phyloP scores from a whole-genome alignment of 148 eudicot species.

The Rhododendron ovatum region DNA sequence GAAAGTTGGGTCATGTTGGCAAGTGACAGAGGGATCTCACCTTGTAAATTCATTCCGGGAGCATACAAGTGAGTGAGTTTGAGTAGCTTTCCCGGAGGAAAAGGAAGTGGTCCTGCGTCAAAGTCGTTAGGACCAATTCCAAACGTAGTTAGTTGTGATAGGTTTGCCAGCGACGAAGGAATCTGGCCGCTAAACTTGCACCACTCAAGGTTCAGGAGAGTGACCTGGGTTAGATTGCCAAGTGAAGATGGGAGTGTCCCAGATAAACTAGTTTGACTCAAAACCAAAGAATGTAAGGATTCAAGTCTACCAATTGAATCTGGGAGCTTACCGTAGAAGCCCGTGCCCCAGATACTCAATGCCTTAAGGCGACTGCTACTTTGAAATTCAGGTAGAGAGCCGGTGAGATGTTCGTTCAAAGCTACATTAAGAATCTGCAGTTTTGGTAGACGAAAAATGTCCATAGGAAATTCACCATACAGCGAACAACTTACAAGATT shows the following conservation, averaged over 20 bases:
- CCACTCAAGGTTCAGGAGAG: neutral
- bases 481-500: too few relatives aligned
- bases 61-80: neutral
- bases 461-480: too few relatives aligned
- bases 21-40: slow-evolving; percentile 19
- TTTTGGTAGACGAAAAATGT: too few relatives aligned
- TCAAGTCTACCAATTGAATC: slow-evolving; percentile 14
- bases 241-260: slow-evolving; percentile 18
- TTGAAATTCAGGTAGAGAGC: too few relatives aligned
- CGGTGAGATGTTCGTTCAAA: too few relatives aligned
- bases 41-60: neutral
- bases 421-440: too few relatives aligned
- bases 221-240: slow-evolving; percentile 11
- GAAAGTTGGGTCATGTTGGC: slow-evolving; percentile 17
- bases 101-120: neutral
- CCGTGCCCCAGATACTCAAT: too few relatives aligned
- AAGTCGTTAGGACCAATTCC: neutral
- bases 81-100: neutral
- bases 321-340: too few relatives aligned
- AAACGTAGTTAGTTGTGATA: neutral
- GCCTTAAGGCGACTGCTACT: too few relatives aligned
- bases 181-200: neutral
- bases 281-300: neutral
- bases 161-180: neutral
- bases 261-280: slow-evolving; percentile 1